A percentile compares a stretch with the other conserved stretches of the same genome.
phyloP scores from a whole-genome alignment of 202 grass and related monocot species.

The Carex arenaria region DNA sequence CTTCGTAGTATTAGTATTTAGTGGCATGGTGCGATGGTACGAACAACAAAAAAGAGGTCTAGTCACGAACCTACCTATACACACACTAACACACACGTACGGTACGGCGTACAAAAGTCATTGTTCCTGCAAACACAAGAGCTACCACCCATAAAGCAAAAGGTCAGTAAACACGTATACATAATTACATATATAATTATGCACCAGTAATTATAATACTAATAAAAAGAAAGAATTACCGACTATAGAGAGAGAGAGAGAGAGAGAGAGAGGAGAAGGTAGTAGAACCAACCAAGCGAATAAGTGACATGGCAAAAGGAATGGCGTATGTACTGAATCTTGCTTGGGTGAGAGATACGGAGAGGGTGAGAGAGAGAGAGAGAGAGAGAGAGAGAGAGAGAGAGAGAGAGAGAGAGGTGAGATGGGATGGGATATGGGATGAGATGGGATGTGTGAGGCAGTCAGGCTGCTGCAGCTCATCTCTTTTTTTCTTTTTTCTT shows the following conservation, averaged over 20 bases:
- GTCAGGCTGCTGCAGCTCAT: conserved; percentile 1
- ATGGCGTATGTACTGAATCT: conserved; percentile 3
- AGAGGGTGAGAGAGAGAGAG: neutral
- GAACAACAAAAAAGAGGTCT: neutral
- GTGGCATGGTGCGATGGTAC: neutral
- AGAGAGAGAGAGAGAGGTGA: neutral
- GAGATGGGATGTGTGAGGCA: conserved; percentile 12
- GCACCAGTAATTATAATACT: too few relatives aligned
- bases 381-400: neutral
- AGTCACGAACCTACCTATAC: neutral
- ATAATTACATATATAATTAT: too few relatives aligned
- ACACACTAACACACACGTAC: neutral
- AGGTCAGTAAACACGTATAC: too few relatives aligned
- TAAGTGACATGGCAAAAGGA: conserved; percentile 14
- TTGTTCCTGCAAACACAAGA: neutral
- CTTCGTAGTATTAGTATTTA: neutral
- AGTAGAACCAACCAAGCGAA: neutral
- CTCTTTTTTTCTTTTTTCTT: neutral
- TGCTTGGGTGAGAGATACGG: neutral
- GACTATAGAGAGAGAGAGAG: too few relatives aligned
- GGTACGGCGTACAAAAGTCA: neutral
- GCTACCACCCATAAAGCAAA: neutral
- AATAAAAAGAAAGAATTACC: too few relatives aligned
- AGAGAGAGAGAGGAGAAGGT: neutral
- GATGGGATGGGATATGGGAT: conserved; percentile 23